Base-by-base conservation (phyloP, 371 early-diverging fungal species). In the Rhizopus sp. region DNA sequence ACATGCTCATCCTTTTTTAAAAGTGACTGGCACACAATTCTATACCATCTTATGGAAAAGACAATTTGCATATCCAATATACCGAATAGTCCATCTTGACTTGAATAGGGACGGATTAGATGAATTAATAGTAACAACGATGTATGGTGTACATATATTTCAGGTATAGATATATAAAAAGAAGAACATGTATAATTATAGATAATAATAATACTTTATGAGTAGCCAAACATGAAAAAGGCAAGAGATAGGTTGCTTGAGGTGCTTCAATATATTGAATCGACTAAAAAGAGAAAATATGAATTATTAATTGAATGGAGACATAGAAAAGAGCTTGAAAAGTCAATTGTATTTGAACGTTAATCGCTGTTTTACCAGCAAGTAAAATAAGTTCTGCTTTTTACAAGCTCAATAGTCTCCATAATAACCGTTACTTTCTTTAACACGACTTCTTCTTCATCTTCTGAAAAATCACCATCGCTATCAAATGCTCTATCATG, bases 41-140 rank as follows among this genome's bases (percentile, higher is more conserved):
- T 88, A 84, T 52, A 74, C 78, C 15, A 72, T 89, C 16, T 69
- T 83, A 38, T 89, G 88, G 88, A 78, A 80, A 55, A 74, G 85
- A 37, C 80, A 86, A 39, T 87, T 89, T 64, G 85, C 88, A 1
- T 84, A 86, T 47, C 90, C 91, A 0, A 82, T 86, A 16, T 90
- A 89, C 55, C 80, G 86, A 5, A 83, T 90, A 32, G 68, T 75
- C 3, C 78, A 83, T 57, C 75, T 83, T 5, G 90, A 90, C 64
- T 60, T 90, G 23, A 90, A 90, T 50, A 68, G 78, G 48, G 90
- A 90, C 65, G 88, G 90, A 7, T 59, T 85, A 38, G 85, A 87
- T 52, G 91, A 90, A 59, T 60, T 90, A 12, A 80, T 88, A 13
- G 84, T 90, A 3, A 80, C 81, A 7, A 89, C 89, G 4, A 80